Conservation (phyloP, 192 early-diverging fungal genomes). For the Chytriomyces hyalinus region DNA sequence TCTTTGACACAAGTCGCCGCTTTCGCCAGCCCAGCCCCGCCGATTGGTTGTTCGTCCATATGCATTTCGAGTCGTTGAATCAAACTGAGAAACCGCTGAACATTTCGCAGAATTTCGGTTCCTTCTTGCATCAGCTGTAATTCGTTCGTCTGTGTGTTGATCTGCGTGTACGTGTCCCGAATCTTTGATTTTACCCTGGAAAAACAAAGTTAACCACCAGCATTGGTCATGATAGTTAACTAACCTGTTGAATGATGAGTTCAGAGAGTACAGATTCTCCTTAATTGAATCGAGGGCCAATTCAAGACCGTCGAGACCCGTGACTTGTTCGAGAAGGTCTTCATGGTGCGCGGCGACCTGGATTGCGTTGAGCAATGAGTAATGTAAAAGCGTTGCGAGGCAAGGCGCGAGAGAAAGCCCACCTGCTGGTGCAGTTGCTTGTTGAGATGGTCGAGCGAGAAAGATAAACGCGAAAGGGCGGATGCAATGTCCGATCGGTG, state of each 20-base stretch:
- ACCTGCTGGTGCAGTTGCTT: constrained; percentile 78
- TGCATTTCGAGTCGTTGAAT: constrained; percentile 63
- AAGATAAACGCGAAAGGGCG: constrained; percentile 67
- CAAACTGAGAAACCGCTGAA: constrained; percentile 68
- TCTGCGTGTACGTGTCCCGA: constrained; percentile 62
- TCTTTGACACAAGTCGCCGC: constrained; percentile 17
- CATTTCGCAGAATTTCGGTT: constrained; percentile 62
- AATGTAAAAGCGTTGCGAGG: constrained; percentile 15
- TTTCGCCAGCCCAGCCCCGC: constrained; percentile 11
- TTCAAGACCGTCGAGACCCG: constrained; percentile 69
- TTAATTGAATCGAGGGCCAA: constrained; percentile 57
- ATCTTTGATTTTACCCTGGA: constrained; percentile 65
- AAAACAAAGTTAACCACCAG: neutral
- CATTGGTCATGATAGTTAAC: constrained; percentile 2
- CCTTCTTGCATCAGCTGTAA: constrained; percentile 67
- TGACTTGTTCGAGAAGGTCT: constrained; percentile 69
- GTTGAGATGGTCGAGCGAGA: constrained; percentile 75
- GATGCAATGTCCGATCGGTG: constrained; percentile 67
- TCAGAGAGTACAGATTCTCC: constrained; percentile 58
- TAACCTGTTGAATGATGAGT: constrained; percentile 62
- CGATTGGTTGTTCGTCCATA: constrained; percentile 2
- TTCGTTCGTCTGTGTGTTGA: constrained; percentile 66
- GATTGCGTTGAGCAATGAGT: neutral
- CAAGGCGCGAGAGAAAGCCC: neutral
- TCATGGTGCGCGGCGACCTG: constrained; percentile 75